Conservation (phyloP, 805 yeast genomes). For the Ogataea dorogensis region DNA sequence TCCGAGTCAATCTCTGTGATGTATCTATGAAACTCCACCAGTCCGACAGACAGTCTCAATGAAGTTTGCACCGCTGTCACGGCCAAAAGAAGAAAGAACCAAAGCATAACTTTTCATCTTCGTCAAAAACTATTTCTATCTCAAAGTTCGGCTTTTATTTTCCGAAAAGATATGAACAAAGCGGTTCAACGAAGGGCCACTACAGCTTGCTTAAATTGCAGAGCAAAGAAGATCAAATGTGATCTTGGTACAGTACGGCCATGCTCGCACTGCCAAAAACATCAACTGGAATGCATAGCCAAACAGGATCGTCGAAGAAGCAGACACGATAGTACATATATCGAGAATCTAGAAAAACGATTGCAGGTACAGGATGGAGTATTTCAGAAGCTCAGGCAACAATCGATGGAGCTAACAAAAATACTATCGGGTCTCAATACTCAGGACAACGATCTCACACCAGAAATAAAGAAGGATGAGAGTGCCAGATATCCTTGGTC, state of each 20-base stretch:
- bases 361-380: slow-evolving; percentile 1
- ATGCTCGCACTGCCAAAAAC: slow-evolving; percentile 21
- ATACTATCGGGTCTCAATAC: not conserved
- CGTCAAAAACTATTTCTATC: not conserved
- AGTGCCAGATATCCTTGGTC: slow-evolving; percentile 19
- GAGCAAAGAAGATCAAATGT: slow-evolving; percentile 24
- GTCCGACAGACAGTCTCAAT: not conserved
- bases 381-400: slow-evolving; percentile 1
- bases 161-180: slow-evolving; percentile 1
- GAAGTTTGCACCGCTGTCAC: slow-evolving; percentile 3
- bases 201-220: slow-evolving; percentile 23
- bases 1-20: slow-evolving; percentile 11
- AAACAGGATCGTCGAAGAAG: slow-evolving; percentile 17
- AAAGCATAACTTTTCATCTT: not conserved
- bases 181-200: slow-evolving; percentile 10
- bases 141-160: slow-evolving; percentile 2
- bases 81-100: not conserved
- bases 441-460: not conserved
- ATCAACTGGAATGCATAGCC: slow-evolving; percentile 13
- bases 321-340: slow-evolving; percentile 18
- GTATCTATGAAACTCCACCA: slow-evolving; percentile 9
- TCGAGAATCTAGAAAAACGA: slow-evolving; percentile 6
- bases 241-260: slow-evolving; percentile 14
- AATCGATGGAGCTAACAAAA: not conserved
- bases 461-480: slow-evolving; percentile 1